Percentiles rank a stretch among this genome's conserved stretches.
Evolutionary conservation across 1,284 basidiomycete genomes (phyloP).

Genomic region (Meripilus lineatus): DNA sequence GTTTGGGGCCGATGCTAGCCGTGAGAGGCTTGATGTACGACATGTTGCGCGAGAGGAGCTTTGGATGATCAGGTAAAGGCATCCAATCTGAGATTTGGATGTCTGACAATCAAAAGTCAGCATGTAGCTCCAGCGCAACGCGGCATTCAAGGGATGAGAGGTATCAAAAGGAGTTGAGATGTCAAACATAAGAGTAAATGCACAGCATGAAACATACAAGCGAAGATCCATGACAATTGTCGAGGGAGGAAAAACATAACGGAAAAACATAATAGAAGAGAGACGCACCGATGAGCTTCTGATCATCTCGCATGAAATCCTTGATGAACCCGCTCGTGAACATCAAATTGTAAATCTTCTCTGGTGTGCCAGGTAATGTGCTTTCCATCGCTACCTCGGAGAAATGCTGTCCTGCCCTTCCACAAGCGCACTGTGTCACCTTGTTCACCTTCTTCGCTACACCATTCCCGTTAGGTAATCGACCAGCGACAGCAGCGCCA

Average conservation of each 20-base stretch:
- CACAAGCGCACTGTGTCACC: conserved; percentile 75
- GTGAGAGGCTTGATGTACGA: conserved; percentile 95
- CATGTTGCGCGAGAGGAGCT: conserved; percentile 79
- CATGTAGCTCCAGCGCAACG: no score
- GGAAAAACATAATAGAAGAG: background rate
- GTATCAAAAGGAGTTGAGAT: background rate
- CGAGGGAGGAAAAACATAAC: conserved; percentile 1
- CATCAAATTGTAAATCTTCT: conserved; percentile 94
- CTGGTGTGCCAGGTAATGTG: conserved; percentile 84
- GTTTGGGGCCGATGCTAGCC: conserved; percentile 87
- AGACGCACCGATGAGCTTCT: conserved; percentile 81
- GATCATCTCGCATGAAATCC: conserved; percentile 84
- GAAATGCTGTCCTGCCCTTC: conserved; percentile 69
- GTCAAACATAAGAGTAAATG: no score
- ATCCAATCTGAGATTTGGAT: conserved; percentile 92
- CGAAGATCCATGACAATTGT: no score
- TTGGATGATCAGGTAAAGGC: conserved; percentile 57
- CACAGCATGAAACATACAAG: no score
- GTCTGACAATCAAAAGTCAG: conserved; percentile 47
- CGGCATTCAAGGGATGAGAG: background rate
- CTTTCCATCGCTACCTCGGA: conserved; percentile 73
- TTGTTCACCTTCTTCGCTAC: conserved; percentile 30
- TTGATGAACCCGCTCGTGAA: conserved; percentile 96
- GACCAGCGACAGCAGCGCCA: conserved; percentile 8
- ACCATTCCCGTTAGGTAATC: conserved; percentile 9